phyloP scores from a whole-genome alignment of 768 basidiomycete species.

The Tulasnella sp. region DNA sequence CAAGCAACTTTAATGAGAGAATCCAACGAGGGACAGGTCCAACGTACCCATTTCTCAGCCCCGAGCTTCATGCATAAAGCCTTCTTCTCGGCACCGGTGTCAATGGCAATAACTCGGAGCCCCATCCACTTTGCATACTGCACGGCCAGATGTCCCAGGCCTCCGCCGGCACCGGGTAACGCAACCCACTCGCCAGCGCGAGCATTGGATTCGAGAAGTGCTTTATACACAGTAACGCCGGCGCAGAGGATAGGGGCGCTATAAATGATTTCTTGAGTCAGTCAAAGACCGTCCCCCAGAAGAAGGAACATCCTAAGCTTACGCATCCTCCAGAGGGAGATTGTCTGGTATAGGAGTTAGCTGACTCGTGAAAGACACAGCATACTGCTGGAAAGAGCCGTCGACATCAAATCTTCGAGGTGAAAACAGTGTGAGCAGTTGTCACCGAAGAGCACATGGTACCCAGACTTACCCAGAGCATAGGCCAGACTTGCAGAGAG shows the following conservation, averaged over 20 bases:
- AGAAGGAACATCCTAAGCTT: constrained; percentile 54
- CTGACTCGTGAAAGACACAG: constrained; percentile 57
- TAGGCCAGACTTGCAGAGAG: constrained; percentile 50
- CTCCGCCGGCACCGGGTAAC: constrained; percentile 51
- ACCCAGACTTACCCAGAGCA: too few relatives aligned
- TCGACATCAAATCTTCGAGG: constrained; percentile 63
- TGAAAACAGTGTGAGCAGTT: too few relatives aligned
- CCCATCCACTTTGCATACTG: constrained; percentile 75
- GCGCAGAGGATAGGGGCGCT: constrained; percentile 16
- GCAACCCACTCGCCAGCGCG: constrained; percentile 64
- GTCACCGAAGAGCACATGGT: too few relatives aligned
- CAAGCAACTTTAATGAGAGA: background rate
- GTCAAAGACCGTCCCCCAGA: constrained; percentile 13
- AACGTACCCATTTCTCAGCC: constrained; percentile 45
- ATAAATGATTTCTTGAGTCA: too few relatives aligned
- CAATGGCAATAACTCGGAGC: constrained; percentile 69
- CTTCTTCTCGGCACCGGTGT: constrained; percentile 48
- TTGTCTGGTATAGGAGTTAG: constrained; percentile 73
- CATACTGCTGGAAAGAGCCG: constrained; percentile 49
- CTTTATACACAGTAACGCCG: constrained; percentile 75
- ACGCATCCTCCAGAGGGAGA: constrained; percentile 39
- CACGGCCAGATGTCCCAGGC: constrained; percentile 67
- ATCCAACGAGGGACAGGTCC: background rate
- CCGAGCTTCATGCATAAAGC: constrained; percentile 41
- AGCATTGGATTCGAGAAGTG: constrained; percentile 59